Conservation (phyloP, 768 basidiomycete species). For the Pulveroboletus ravenelii region DNA sequence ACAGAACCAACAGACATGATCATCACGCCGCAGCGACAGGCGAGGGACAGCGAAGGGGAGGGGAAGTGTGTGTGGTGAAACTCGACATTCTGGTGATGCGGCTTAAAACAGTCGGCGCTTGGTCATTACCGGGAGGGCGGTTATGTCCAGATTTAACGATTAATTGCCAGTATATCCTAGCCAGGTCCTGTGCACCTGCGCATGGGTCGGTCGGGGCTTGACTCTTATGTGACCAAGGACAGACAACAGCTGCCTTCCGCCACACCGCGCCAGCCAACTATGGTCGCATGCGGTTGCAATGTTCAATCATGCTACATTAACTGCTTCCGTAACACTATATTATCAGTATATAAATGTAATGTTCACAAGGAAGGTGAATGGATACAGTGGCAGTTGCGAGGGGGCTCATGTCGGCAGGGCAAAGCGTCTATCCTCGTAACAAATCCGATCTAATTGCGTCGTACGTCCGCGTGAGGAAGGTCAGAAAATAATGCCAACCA, state of each 20-base stretch:
- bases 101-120: constrained; percentile 30
- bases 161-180: constrained; percentile 6
- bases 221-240: constrained; percentile 9
- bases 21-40: constrained; percentile 8
- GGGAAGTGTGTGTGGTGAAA: constrained; percentile 5
- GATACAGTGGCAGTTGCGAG: constrained; percentile 18
- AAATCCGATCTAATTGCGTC: constrained; percentile 16
- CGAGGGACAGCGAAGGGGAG: neutral
- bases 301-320: constrained; percentile 23
- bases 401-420: constrained; percentile 4
- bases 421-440: constrained; percentile 5
- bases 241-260: constrained; percentile 13
- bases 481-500: constrained; percentile 8
- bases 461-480: constrained; percentile 25
- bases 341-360: constrained; percentile 12
- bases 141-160: constrained; percentile 24
- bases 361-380: constrained; percentile 1
- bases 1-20: constrained; percentile 16
- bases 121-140: constrained; percentile 18
- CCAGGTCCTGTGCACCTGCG: constrained; percentile 21
- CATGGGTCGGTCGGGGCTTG: constrained; percentile 19
- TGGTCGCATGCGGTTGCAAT: neutral
- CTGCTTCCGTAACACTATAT: constrained; percentile 10
- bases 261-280: neutral
- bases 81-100: constrained; percentile 4